A percentile compares a stretch with the other conserved stretches of the same genome.
phyloP scores from a whole-genome alignment of 805 yeast genomes.

The Candida adriatica region DNA sequence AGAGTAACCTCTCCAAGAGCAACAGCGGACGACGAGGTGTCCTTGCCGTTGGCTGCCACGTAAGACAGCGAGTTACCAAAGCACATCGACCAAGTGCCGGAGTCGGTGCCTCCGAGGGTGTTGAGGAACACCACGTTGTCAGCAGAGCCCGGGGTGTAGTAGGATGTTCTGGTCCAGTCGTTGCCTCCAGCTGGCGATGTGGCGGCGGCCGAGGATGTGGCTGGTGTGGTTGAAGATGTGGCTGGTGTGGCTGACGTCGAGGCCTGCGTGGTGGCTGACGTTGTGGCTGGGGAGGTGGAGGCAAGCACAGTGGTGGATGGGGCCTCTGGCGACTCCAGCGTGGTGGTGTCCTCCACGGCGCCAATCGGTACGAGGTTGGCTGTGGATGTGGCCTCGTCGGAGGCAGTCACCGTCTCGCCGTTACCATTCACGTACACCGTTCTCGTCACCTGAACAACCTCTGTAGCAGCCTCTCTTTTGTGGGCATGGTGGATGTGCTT shows the following conservation, averaged over 20 bases:
- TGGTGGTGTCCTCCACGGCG: background rate
- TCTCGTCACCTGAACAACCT: slow-evolving; percentile 66
- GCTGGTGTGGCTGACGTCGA: slow-evolving; percentile 25
- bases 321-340: slow-evolving; percentile 23
- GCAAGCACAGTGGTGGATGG: slow-evolving; percentile 9
- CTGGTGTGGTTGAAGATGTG: background rate
- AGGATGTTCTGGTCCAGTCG: slow-evolving; percentile 70
- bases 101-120: slow-evolving; percentile 81
- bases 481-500: slow-evolving; percentile 41
- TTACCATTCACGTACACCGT: slow-evolving; percentile 62
- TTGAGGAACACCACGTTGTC: slow-evolving; percentile 77
- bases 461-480: slow-evolving; percentile 56
- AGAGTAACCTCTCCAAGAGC: slow-evolving; percentile 64
- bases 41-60: slow-evolving; percentile 69
- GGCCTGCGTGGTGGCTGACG: slow-evolving; percentile 24
- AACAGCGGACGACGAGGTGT: slow-evolving; percentile 62
- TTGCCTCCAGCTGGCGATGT: slow-evolving; percentile 31
- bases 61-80: slow-evolving; percentile 93
- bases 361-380: background rate
- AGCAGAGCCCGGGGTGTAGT: slow-evolving; percentile 67
- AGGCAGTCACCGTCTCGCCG: slow-evolving; percentile 34
- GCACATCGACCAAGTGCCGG: slow-evolving; percentile 81
- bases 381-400: slow-evolving; percentile 19
- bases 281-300: slow-evolving; percentile 5
- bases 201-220: slow-evolving; percentile 19